phyloP scores from a whole-genome alignment of 257 asterid species.

The Solanum tarapatanum region DNA sequence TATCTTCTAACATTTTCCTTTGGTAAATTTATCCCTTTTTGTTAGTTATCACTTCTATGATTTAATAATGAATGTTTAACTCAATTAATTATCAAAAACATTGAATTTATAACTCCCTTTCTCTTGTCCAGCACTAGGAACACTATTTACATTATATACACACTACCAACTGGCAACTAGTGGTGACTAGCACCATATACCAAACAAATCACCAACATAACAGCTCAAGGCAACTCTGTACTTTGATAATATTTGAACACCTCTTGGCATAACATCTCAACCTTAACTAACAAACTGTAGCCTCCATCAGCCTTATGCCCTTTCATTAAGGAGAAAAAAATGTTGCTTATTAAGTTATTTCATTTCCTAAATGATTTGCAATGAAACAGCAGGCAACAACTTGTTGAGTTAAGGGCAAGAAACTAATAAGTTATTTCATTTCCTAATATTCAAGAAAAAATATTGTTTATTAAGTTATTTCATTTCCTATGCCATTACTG shows the following conservation, averaged over 20 bases:
- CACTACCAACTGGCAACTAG: not conserved
- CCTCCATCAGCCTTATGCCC: not conserved
- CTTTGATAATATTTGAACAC: not conserved
- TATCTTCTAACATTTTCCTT: not conserved
- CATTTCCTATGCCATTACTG: not conserved
- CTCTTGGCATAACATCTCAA: not conserved
- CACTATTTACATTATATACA: not conserved
- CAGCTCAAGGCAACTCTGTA: not conserved
- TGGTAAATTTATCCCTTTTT: not conserved
- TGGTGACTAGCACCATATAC: not conserved
- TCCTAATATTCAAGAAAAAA: too few relatives aligned
- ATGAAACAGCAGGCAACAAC: not conserved
- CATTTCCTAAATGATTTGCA: not conserved
- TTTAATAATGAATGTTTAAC: not conserved
- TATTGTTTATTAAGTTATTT: too few relatives aligned
- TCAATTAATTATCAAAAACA: not conserved
- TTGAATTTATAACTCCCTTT: not conserved
- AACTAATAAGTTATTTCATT: not conserved
- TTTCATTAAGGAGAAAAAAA: not conserved
- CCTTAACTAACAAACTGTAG: not conserved
- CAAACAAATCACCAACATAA: not conserved
- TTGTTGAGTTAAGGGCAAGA: not conserved
- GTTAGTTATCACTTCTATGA: not conserved
- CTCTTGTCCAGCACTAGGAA: not conserved
- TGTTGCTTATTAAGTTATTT: not conserved